These are phyloP conservation scores for Erysimum cheiranthoides DNA, from an alignment of 345 rosid species.

Conservation along the genomic window DNA sequence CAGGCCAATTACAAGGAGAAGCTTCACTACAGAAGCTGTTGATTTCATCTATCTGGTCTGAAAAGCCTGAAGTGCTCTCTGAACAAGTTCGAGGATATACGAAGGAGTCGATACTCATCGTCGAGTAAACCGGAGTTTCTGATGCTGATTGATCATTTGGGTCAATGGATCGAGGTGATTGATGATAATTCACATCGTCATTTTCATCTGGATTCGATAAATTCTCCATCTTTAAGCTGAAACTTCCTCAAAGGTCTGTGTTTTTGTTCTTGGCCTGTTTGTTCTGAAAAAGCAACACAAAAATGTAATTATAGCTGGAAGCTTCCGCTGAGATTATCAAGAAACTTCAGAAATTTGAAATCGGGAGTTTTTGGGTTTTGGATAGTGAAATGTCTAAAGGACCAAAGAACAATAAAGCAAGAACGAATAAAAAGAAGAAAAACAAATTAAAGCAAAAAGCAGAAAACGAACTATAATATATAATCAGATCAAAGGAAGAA, in stretches of 20 bases:
- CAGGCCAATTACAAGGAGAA: constrained; percentile 70
- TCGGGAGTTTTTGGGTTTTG: constrained; percentile 21
- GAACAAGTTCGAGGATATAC: constrained; percentile 67
- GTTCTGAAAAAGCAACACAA: constrained; percentile 19
- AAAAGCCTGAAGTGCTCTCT: constrained; percentile 71
- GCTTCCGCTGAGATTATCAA: constrained; percentile 34
- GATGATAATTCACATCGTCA: constrained; percentile 58
- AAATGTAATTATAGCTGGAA: constrained; percentile 19
- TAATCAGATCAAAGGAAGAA: neutral
- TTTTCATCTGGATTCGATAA: constrained; percentile 54
- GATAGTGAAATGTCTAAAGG: constrained; percentile 38
- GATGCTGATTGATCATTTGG: constrained; percentile 58
- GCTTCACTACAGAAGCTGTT: constrained; percentile 67
- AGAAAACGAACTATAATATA: neutral
- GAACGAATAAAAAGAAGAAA: constrained; percentile 22
- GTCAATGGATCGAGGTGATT: constrained; percentile 61
- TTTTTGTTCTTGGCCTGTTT: constrained; percentile 40
- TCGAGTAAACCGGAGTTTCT: constrained; percentile 68
- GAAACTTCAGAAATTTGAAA: constrained; percentile 40
- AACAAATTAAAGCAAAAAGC: constrained; percentile 32
- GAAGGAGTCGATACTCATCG: constrained; percentile 68
- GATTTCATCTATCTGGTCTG: constrained; percentile 71
- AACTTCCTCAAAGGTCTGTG: neutral
- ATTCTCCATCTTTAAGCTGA: constrained; percentile 53
- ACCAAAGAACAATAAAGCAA: constrained; percentile 34